phyloP scores from a whole-genome alignment of 2,329 filamentous ascomycete species.

The Beauveria sp. region DNA sequence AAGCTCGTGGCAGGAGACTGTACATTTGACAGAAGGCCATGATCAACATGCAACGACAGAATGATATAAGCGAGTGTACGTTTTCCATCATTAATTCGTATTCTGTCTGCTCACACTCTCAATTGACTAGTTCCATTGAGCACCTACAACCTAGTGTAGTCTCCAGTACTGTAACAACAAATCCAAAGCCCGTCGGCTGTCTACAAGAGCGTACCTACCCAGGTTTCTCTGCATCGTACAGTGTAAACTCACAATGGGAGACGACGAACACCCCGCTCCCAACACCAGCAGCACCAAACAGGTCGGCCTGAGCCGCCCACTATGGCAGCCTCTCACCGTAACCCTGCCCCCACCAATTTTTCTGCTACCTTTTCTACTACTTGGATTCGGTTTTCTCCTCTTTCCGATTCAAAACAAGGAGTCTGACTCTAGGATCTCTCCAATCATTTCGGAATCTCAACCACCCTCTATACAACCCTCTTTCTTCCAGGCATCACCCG shows the following conservation, averaged over 20 bases:
- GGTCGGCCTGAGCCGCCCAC: conserved; percentile 14
- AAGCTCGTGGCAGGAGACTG: neutral
- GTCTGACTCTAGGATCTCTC: conserved; percentile 17
- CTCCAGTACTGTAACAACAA: too few relatives aligned
- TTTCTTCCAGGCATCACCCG: conserved; percentile 21
- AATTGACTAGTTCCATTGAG: too few relatives aligned
- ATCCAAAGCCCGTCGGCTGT: too few relatives aligned
- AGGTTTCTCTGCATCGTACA: neutral
- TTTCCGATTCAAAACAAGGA: conserved; percentile 19
- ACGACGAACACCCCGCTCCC: conserved; percentile 28
- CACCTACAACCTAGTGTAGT: too few relatives aligned
- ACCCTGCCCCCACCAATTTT: conserved; percentile 38
- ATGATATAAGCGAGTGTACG: too few relatives aligned
- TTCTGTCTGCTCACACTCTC: too few relatives aligned
- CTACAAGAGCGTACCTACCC: neutral
- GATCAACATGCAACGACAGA: too few relatives aligned
- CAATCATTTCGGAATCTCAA: conserved; percentile 23
- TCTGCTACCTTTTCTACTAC: conserved; percentile 30
- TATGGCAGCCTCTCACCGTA: conserved; percentile 25
- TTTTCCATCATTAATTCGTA: too few relatives aligned
- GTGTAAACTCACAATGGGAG: conserved; percentile 19
- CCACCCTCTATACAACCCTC: conserved; percentile 21
- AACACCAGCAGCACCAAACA: conserved; percentile 14
- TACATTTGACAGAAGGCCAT: neutral
- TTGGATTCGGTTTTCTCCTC: conserved; percentile 30